These are phyloP conservation scores for Sicyos edulis DNA, from an alignment of 306 rosid species.

Conservation along the genomic window DNA sequence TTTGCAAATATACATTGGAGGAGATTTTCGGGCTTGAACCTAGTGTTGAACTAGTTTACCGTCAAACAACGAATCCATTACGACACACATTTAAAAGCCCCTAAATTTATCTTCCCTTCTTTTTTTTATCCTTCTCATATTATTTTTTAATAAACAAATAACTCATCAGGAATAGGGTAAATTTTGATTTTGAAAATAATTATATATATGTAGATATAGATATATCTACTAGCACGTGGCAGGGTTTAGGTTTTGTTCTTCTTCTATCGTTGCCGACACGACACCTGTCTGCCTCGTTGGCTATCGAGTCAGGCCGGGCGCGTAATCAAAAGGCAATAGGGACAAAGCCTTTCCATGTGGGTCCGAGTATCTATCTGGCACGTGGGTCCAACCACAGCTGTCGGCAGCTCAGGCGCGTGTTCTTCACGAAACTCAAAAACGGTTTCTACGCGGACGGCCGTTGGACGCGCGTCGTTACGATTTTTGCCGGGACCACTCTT, in stretches of 20 bases:
- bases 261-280: not conserved
- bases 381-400: not conserved
- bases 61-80: too few relatives aligned
- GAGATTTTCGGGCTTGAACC: too few relatives aligned
- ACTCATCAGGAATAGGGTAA: too few relatives aligned
- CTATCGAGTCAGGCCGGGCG: not conserved
- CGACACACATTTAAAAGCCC: too few relatives aligned
- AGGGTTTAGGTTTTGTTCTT: not conserved
- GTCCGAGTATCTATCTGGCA: not conserved
- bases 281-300: slow-evolving; percentile 5
- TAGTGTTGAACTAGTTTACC: too few relatives aligned
- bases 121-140: too few relatives aligned
- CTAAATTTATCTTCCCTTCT: too few relatives aligned
- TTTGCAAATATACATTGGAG: too few relatives aligned
- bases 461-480: not conserved
- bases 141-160: too few relatives aligned
- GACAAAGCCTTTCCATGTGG: not conserved
- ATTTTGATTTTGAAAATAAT: too few relatives aligned
- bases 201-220: too few relatives aligned
- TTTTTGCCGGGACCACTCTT: not conserved
- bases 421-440: not conserved
- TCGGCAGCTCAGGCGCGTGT: slow-evolving; percentile 12
- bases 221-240: not conserved
- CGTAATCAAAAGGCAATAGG: not conserved
- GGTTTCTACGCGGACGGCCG: slow-evolving; percentile 13